phyloP scores from a whole-genome alignment of 495 filamentous ascomycete species.

The Daldinia grandis region DNA sequence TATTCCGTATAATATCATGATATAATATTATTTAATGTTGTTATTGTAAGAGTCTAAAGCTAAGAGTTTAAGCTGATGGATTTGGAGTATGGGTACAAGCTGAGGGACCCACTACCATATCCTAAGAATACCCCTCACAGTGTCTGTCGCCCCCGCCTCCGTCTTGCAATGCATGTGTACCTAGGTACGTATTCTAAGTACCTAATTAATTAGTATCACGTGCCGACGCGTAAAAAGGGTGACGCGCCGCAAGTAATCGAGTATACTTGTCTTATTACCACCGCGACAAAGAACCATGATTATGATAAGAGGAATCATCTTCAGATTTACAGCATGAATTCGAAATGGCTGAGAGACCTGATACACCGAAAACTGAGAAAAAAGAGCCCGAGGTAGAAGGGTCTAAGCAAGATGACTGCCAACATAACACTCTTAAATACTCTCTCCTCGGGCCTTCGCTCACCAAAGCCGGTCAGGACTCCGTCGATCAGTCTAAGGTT shows the following conservation, averaged over 20 bases:
- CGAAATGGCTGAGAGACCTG: slow-evolving; percentile 15
- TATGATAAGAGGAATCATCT: slow-evolving; percentile 6
- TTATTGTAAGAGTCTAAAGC: background rate
- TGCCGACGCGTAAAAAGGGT: background rate
- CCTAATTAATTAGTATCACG: background rate
- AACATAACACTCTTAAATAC: slow-evolving; percentile 63
- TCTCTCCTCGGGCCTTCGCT: slow-evolving; percentile 89
- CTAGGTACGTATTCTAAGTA: background rate
- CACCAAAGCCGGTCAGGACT: slow-evolving; percentile 92
- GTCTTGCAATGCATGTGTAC: background rate
- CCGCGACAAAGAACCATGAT: background rate
- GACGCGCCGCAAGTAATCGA: background rate
- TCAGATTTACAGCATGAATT: background rate
- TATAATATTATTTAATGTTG: background rate
- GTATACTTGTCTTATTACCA: background rate
- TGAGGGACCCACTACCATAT: background rate
- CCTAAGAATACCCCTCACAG: background rate
- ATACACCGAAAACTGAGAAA: slow-evolving; percentile 4
- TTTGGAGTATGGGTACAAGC: background rate
- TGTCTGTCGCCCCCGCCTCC: background rate
- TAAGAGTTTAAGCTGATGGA: background rate
- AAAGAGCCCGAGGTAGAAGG: slow-evolving; percentile 5
- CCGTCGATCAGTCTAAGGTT: slow-evolving; percentile 94
- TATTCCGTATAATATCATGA: background rate
- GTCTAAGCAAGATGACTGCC: slow-evolving; percentile 27